Evolutionary conservation across 164 flowering plant genomes (phyloP).

Genomic region (Aristolochia californica): DNA sequence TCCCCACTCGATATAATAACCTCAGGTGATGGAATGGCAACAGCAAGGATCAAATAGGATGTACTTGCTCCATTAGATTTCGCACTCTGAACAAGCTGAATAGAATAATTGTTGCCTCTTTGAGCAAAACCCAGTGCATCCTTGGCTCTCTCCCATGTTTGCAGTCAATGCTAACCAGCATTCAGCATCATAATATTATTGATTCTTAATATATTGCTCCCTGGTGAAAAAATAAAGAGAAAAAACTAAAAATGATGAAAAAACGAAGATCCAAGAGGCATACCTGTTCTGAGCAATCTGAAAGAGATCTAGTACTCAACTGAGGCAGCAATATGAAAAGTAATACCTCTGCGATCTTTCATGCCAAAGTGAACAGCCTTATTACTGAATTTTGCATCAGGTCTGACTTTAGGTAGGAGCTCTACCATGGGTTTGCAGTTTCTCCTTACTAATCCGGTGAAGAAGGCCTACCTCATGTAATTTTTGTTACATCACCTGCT

Average conservation of each 20-base stretch:
- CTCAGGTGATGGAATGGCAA: too few relatives aligned
- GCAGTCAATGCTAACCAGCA: conserved; percentile 48
- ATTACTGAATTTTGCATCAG: conserved; percentile 4
- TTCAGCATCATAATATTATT: not conserved
- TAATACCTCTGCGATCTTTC: conserved; percentile 54
- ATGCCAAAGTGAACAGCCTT: conserved; percentile 44
- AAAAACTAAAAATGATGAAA: not conserved
- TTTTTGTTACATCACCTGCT: conserved; percentile 27
- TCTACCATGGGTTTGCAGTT: conserved; percentile 59
- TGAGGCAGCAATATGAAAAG: conserved; percentile 73
- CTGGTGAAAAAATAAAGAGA: not conserved
- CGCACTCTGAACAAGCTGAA: conserved; percentile 53
- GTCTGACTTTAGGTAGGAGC: conserved; percentile 38
- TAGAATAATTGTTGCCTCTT: conserved; percentile 44
- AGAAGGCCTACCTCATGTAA: conserved; percentile 46
- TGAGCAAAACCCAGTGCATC: conserved; percentile 61
- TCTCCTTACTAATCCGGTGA: conserved; percentile 55
- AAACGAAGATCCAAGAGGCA: conserved; percentile 39
- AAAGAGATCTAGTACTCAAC: conserved; percentile 14
- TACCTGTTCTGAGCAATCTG: conserved; percentile 26
- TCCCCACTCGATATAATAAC: too few relatives aligned
- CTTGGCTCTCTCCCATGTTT: conserved; percentile 48
- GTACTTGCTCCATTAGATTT: conserved; percentile 19
- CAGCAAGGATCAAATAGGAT: too few relatives aligned
- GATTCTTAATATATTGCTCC: not conserved